Percentiles rank a stretch among this genome's conserved stretches.
phyloP scores from a whole-genome alignment of 2,329 filamentous ascomycete species.

The Penicillium sp. region DNA sequence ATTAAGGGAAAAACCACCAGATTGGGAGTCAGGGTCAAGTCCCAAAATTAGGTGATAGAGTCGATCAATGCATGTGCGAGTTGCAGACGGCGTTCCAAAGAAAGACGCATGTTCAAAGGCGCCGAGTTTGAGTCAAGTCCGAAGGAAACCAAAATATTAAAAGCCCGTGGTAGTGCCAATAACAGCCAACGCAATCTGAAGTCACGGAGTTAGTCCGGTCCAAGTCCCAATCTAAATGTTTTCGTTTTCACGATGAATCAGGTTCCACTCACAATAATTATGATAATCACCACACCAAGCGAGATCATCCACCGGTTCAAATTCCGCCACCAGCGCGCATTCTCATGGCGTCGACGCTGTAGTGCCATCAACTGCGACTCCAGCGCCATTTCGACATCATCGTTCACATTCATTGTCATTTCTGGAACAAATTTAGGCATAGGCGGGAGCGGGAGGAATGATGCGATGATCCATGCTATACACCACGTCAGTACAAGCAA shows the following conservation, averaged over 20 bases:
- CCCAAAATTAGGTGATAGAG: background rate
- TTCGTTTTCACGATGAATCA: background rate
- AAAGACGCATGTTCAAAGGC: background rate
- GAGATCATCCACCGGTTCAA: constrained; percentile 65
- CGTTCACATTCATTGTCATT: constrained; percentile 51
- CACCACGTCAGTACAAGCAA: constrained; percentile 33
- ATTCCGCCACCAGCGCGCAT: constrained; percentile 67
- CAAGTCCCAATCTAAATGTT: too few species aligned
- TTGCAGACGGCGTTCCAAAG: background rate
- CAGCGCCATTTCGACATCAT: constrained; percentile 50
- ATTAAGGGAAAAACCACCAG: background rate
- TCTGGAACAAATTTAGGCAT: constrained; percentile 57
- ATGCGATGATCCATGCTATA: constrained; percentile 74
- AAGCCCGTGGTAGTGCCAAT: constrained; percentile 42
- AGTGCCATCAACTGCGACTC: constrained; percentile 49
- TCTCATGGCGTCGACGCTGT: constrained; percentile 57
- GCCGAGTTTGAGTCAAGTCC: background rate
- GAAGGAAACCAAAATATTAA: constrained; percentile 15
- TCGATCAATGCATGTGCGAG: background rate
- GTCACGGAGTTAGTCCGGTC: background rate
- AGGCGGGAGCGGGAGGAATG: constrained; percentile 71
- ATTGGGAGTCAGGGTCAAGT: background rate
- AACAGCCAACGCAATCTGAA: constrained; percentile 36
- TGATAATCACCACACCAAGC: constrained; percentile 59
- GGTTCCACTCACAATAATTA: constrained; percentile 54